Evolutionary conservation across 176 grass and related monocot genomes (phyloP).

Genomic region (Secale cereale): DNA sequence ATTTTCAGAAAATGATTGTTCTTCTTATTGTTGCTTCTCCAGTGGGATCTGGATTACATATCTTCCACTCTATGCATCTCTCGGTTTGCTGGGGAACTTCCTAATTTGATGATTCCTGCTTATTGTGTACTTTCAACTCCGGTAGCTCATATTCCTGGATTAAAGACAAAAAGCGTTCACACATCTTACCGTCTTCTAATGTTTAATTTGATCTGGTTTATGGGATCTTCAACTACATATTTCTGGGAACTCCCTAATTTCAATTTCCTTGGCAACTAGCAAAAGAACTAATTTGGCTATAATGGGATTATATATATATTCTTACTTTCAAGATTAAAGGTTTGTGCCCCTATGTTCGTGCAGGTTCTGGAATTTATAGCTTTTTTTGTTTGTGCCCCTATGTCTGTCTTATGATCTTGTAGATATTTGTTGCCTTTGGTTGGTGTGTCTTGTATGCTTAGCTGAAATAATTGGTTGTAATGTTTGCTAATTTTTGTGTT

Average conservation of each 20-base stretch:
- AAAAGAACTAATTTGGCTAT: background rate
- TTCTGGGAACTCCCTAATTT: background rate
- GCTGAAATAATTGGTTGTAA: background rate
- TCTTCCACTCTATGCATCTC: background rate
- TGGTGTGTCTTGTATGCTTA: background rate
- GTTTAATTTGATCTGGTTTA: background rate
- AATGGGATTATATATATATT: background rate
- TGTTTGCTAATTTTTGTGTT: background rate
- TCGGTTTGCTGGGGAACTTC: background rate
- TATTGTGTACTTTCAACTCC: background rate
- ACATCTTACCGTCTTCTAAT: background rate
- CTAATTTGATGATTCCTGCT: background rate
- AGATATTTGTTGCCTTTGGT: background rate
- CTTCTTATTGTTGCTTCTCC: background rate
- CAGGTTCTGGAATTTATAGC: background rate
- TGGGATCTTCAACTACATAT: background rate
- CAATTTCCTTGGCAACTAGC: background rate
- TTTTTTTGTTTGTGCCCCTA: background rate
- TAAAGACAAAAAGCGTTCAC: background rate
- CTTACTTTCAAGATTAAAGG: background rate
- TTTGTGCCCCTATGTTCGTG: background rate
- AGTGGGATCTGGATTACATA: background rate
- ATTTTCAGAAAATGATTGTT: background rate
- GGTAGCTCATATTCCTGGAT: background rate
- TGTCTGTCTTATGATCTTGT: background rate